These are phyloP conservation scores for Talaromyces marneffei DNA, from an alignment of 2,329 filamentous ascomycete genomes.

Conservation along the genomic window DNA sequence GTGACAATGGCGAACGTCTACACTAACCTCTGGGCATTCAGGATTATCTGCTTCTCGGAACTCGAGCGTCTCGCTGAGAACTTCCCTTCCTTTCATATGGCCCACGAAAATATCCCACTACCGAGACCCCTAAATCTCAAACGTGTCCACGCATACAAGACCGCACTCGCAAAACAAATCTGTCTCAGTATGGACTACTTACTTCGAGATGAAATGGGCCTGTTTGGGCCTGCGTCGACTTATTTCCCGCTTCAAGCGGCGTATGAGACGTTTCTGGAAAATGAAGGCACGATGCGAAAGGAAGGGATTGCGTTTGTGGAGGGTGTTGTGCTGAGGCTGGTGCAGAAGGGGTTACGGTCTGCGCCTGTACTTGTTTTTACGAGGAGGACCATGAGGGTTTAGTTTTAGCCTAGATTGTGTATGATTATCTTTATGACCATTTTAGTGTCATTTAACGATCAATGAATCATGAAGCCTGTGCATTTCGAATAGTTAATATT, in stretches of 20 bases:
- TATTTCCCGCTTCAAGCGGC: conserved; percentile 26
- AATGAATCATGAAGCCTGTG: neutral
- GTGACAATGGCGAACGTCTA: conserved; percentile 35
- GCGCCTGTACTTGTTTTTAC: conserved; percentile 13
- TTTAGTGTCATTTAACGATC: neutral
- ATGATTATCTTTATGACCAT: neutral
- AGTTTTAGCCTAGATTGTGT: neutral
- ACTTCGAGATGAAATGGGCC: conserved; percentile 35
- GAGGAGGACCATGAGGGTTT: neutral
- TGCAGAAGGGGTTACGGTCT: conserved; percentile 17
- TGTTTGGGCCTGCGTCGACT: conserved; percentile 36
- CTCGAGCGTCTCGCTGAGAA: conserved; percentile 19
- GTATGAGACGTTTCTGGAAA: conserved; percentile 11
- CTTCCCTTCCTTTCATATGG: neutral
- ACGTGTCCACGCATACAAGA: neutral
- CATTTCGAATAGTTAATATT: neutral
- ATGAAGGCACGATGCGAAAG: neutral
- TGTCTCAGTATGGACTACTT: conserved; percentile 35
- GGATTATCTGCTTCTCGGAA: conserved; percentile 31
- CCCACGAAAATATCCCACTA: neutral
- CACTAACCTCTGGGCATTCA: conserved; percentile 37
- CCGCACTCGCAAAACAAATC: conserved; percentile 23
- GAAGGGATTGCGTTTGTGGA: neutral
- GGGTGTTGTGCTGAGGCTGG: conserved; percentile 14
- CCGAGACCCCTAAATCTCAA: neutral